These are phyloP conservation scores for Neurospora sp. DNA, from an alignment of 495 filamentous ascomycete genomes.

Conservation along the genomic window DNA sequence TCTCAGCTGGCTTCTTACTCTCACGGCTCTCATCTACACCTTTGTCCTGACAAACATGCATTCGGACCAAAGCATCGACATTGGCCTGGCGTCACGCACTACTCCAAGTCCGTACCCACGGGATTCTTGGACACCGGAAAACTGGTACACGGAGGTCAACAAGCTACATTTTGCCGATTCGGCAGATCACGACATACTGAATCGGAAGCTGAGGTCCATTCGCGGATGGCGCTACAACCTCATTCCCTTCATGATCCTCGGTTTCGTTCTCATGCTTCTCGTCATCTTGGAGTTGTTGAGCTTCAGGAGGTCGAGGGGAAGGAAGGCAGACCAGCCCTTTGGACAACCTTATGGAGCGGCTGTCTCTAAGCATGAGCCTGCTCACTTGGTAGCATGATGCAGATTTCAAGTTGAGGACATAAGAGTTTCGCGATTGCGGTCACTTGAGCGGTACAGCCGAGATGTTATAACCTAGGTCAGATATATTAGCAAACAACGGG, in stretches of 20 bases:
- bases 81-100: slow-evolving; percentile 16
- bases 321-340: neutral
- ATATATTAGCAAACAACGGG: neutral
- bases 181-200: slow-evolving; percentile 24
- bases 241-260: slow-evolving; percentile 39
- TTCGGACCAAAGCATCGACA: slow-evolving; percentile 31
- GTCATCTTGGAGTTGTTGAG: slow-evolving; percentile 29
- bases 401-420: neutral
- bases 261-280: slow-evolving; percentile 34
- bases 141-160: slow-evolving; percentile 43
- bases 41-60: slow-evolving; percentile 35
- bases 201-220: slow-evolving; percentile 32
- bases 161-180: neutral
- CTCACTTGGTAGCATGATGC: neutral
- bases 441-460: neutral
- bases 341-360: neutral
- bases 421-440: neutral
- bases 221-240: slow-evolving; percentile 46
- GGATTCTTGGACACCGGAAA: slow-evolving; percentile 44
- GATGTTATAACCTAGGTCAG: neutral
- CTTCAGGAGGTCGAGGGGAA: neutral
- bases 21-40: slow-evolving; percentile 34
- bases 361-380: neutral
- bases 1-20: slow-evolving; percentile 36
- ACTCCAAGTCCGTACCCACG: slow-evolving; percentile 33